A percentile compares a stretch with the other conserved stretches of the same genome.
These are phyloP conservation scores for Melampsora occidentalis DNA, from an alignment of 1,284 basidiomycete genomes.

Conservation along the genomic window DNA sequence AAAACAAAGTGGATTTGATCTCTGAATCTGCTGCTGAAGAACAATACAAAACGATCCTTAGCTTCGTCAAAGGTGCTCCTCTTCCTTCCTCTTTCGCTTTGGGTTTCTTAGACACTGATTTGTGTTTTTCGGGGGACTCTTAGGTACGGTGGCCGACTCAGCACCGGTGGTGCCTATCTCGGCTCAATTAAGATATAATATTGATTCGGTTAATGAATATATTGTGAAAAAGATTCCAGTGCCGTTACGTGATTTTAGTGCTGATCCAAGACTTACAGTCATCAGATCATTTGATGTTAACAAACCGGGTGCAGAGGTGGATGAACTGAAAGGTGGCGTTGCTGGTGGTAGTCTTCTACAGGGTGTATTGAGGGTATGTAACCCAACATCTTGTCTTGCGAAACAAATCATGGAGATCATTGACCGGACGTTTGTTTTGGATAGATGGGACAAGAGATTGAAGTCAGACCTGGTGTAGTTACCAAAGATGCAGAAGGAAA, in stretches of 20 bases:
- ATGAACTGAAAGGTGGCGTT: constrained; percentile 95
- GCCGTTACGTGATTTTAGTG: constrained; percentile 85
- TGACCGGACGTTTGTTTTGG: not conserved
- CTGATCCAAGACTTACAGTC: constrained; percentile 88
- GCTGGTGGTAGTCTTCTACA: constrained; percentile 94
- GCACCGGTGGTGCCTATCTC: constrained; percentile 99
- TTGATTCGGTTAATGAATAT: constrained; percentile 99
- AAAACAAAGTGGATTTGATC: constrained; percentile 95
- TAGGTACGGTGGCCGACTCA: constrained; percentile 90
- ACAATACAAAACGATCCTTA: constrained; percentile 85
- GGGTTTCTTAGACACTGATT: not conserved
- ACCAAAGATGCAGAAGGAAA: constrained; percentile 89
- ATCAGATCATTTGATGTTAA: constrained; percentile 99
- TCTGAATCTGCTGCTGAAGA: constrained; percentile 85
- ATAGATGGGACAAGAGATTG: constrained; percentile 82
- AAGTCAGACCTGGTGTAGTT: constrained; percentile 94
- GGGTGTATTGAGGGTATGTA: constrained; percentile 67
- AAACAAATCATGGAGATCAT: no score
- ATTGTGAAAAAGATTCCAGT: constrained; percentile 95
- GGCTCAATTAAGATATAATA: constrained; percentile 97
- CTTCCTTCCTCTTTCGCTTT: not conserved
- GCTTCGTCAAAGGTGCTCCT: constrained; percentile 78
- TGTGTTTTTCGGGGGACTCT: no score
- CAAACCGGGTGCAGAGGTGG: constrained; percentile 94
- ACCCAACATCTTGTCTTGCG: no score